These are phyloP conservation scores for Cyclotella sp. DNA, from an alignment of 108 stramenopile species.

Conservation along the genomic window DNA sequence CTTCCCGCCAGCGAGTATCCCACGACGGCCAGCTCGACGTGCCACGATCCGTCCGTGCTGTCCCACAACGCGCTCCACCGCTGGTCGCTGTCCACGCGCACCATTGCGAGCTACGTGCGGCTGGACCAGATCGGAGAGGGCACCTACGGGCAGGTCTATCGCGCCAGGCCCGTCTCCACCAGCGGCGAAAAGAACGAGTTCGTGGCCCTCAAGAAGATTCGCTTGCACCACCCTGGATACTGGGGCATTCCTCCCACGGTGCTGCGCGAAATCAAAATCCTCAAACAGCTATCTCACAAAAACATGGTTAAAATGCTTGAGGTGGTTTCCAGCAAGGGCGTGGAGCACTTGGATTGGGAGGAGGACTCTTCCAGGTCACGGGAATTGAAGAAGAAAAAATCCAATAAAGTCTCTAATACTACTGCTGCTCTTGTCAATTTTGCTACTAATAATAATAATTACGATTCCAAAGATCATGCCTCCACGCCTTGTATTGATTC, in stretches of 20 bases:
- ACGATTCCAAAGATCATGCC: not conserved
- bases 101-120: constrained; percentile 76
- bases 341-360: constrained; percentile 17
- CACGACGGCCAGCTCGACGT: not conserved
- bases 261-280: constrained; percentile 88
- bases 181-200: constrained; percentile 24
- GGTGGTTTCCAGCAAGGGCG: constrained; percentile 71
- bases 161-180: not conserved
- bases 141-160: constrained; percentile 11
- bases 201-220: constrained; percentile 87
- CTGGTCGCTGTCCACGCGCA: constrained; percentile 64
- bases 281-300: constrained; percentile 74
- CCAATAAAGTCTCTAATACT: not conserved
- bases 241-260: constrained; percentile 81
- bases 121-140: constrained; percentile 86
- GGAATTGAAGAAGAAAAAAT: constrained; percentile 1
- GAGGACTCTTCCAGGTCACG: not conserved
- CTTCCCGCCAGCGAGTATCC: not conserved
- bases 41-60: not conserved
- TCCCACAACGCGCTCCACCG: constrained; percentile 45
- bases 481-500: not conserved
- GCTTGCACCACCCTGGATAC: constrained; percentile 68
- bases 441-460: not conserved
- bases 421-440: not conserved
- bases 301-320: constrained; percentile 82